Evolutionary conservation across 306 rosid genomes (phyloP).

Genomic region (Prinsepia uniflora): DNA sequence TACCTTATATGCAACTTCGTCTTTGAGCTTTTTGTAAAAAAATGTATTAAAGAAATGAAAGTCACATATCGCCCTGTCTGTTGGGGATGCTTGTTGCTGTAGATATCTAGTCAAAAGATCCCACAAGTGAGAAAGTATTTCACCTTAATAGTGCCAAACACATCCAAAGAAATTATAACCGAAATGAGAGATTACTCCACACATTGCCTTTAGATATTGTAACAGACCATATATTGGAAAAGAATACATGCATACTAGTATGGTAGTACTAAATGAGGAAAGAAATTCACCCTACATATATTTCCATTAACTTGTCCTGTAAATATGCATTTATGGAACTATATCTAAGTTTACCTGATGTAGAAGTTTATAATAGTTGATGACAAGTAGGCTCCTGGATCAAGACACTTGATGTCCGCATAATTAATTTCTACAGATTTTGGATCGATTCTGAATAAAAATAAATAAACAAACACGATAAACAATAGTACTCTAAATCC

Average conservation of each 20-base stretch:
- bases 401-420: slow-evolving; percentile 69
- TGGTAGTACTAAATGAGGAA: background rate
- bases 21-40: slow-evolving; percentile 85
- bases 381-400: slow-evolving; percentile 68
- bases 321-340: slow-evolving; percentile 1
- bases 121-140: slow-evolving; percentile 3
- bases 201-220: background rate
- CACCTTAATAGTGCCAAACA: background rate
- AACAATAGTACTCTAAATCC: slow-evolving; percentile 7
- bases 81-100: slow-evolving; percentile 61
- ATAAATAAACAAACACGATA: slow-evolving; percentile 25
- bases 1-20: slow-evolving; percentile 80
- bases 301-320: background rate
- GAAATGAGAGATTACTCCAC: background rate
- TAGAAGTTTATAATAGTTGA: slow-evolving; percentile 91
- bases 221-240: background rate
- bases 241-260: background rate
- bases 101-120: slow-evolving; percentile 58
- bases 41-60: slow-evolving; percentile 88
- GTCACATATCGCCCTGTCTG: slow-evolving; percentile 42
- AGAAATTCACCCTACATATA: background rate
- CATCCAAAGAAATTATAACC: background rate
- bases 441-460: slow-evolving; percentile 76
- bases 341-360: slow-evolving; percentile 54
- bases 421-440: slow-evolving; percentile 70